Percentiles rank a stretch among this genome's conserved stretches.
Evolutionary conservation across 2,329 filamentous ascomycete genomes (phyloP).

Genomic region (Pestalotiopsis sp.): DNA sequence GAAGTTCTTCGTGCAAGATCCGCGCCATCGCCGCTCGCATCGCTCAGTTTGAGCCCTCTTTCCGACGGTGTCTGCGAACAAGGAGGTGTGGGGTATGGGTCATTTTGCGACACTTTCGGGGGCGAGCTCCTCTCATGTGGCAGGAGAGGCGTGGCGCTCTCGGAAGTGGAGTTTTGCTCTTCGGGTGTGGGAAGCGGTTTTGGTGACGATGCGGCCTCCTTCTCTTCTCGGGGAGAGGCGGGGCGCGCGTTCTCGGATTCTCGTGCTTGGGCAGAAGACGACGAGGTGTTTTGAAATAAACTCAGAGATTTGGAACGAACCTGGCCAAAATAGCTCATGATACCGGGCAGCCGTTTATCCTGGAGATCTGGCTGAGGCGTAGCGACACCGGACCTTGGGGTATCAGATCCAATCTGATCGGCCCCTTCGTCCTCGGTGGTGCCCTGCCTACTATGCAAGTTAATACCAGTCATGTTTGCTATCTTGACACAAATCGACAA

Average conservation of each 20-base stretch:
- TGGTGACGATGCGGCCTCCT: conserved; percentile 26
- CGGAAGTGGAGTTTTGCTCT: conserved; percentile 28
- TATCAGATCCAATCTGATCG: conserved; percentile 82
- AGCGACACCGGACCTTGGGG: conserved; percentile 86
- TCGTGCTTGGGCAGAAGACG: conserved; percentile 42
- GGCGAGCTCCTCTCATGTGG: conserved; percentile 41
- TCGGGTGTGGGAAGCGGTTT: conserved; percentile 24
- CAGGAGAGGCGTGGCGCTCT: conserved; percentile 35
- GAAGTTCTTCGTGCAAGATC: conserved; percentile 24
- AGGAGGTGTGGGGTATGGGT: conserved; percentile 62
- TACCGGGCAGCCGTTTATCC: conserved; percentile 93
- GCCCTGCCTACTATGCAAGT: conserved; percentile 56
- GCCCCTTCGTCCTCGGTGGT: conserved; percentile 69
- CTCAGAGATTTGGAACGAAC: conserved; percentile 87
- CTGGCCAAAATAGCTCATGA: conserved; percentile 98
- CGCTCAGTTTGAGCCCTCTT: conserved; percentile 44
- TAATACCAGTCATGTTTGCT: conserved; percentile 45
- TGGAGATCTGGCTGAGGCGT: conserved; percentile 92
- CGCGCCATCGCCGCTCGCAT: conserved; percentile 42
- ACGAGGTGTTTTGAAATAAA: conserved; percentile 41
- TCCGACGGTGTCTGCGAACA: conserved; percentile 51
- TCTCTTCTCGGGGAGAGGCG: conserved; percentile 37
- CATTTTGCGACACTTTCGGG: conserved; percentile 33
- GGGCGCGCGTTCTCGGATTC: conserved; percentile 37
- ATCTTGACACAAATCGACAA: conserved; percentile 7